Conservation (phyloP, 1,139 yeast genomes). For the Blastobotrys malaysiensis region DNA sequence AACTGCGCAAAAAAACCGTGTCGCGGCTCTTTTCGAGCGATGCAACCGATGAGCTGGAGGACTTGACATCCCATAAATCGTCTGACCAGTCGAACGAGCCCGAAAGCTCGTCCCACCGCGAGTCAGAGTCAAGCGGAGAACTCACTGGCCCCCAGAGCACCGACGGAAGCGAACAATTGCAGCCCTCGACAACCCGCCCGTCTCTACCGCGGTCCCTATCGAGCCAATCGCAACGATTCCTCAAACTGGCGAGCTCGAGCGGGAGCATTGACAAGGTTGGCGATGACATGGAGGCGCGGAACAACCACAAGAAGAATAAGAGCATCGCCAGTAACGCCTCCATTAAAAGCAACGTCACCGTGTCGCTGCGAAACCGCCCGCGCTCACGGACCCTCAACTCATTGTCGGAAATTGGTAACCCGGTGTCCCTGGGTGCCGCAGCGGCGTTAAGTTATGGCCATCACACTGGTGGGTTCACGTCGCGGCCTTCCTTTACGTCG, state of each 20-base stretch:
- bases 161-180: background rate
- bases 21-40: conserved; percentile 18
- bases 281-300: conserved; percentile 3
- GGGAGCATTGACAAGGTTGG: conserved; percentile 7
- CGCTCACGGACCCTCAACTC: conserved; percentile 13
- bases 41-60: conserved; percentile 5
- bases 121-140: conserved; percentile 4
- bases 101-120: background rate
- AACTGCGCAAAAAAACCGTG: conserved; percentile 17
- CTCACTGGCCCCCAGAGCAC: background rate
- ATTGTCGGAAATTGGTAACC: conserved; percentile 7
- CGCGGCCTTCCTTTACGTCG: conserved; percentile 19
- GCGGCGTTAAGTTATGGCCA: conserved; percentile 1
- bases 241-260: conserved; percentile 3
- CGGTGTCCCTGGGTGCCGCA: background rate
- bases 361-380: conserved; percentile 4
- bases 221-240: conserved; percentile 17
- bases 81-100: conserved; percentile 6
- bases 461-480: conserved; percentile 9
- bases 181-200: background rate
- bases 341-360: background rate
- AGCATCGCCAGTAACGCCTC: background rate
- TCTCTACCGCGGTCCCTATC: conserved; percentile 2
- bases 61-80: conserved; percentile 1
- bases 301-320: background rate